A percentile compares a stretch with the other conserved stretches of the same genome.
Evolutionary conservation across 2,329 filamentous ascomycete species (phyloP).

Genomic region (Sphaerostilbella broomeana): DNA sequence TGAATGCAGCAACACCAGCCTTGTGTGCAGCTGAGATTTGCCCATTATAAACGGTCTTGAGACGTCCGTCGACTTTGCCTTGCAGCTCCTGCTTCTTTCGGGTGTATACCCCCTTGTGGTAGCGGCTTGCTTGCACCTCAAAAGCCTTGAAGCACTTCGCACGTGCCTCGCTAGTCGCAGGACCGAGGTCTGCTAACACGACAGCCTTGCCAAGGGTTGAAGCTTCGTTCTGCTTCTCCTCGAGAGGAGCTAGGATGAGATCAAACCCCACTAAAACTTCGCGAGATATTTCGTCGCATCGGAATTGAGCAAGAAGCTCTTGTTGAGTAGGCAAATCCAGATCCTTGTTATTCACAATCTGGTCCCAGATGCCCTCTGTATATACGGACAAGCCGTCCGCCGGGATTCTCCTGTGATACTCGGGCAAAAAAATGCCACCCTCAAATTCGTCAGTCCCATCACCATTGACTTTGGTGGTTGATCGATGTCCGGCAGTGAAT

Average conservation of each 20-base stretch:
- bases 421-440: constrained; percentile 79
- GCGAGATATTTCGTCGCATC: constrained; percentile 91
- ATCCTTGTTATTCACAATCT: constrained; percentile 98
- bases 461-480: constrained; percentile 54
- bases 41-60: constrained; percentile 83
- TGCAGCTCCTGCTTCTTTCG: constrained; percentile 82
- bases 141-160: constrained; percentile 73
- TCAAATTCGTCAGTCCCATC: constrained; percentile 65
- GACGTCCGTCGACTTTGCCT: constrained; percentile 75
- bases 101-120: constrained; percentile 92
- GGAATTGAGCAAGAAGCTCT: constrained; percentile 91
- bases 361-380: constrained; percentile 91
- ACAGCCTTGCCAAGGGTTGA: constrained; percentile 64
- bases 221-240: constrained; percentile 75
- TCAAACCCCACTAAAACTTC: constrained; percentile 85
- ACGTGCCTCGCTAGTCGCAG: constrained; percentile 64
- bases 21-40: constrained; percentile 88
- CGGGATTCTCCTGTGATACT: constrained; percentile 92
- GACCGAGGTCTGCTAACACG: constrained; percentile 69
- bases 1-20: constrained; percentile 74
- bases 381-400: constrained; percentile 96
- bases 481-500: constrained; percentile 75
- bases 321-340: constrained; percentile 94
- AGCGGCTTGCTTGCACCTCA: constrained; percentile 82
- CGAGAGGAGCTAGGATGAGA: constrained; percentile 69